Evolutionary conservation across 257 asterid genomes (phyloP).

Genomic region (Echium plantagineum): DNA sequence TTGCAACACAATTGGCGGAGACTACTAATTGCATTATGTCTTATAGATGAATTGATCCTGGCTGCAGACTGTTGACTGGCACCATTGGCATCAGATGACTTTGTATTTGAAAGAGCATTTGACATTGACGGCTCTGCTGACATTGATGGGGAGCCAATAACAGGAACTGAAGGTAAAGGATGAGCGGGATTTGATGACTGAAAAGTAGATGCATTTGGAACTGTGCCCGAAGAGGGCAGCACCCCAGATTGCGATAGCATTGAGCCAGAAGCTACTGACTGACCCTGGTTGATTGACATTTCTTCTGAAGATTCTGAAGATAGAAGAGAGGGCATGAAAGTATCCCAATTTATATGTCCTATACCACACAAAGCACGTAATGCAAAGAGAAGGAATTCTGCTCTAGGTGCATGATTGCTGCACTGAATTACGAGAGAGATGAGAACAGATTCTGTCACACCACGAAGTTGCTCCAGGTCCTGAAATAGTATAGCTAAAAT

Average conservation of each 20-base stretch:
- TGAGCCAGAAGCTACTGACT: conserved; percentile 39
- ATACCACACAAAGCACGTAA: conserved; percentile 60
- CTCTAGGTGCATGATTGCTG: conserved; percentile 85
- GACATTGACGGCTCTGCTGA: conserved; percentile 72
- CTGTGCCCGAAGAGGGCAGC: conserved; percentile 41
- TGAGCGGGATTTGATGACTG: conserved; percentile 80
- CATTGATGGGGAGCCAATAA: conserved; percentile 80
- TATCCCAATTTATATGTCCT: conserved; percentile 81
- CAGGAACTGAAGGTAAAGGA: conserved; percentile 71
- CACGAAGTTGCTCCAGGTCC: conserved; percentile 85
- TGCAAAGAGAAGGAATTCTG: conserved; percentile 87
- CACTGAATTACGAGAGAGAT: conserved; percentile 76
- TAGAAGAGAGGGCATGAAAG: conserved; percentile 82
- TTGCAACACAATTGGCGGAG: conserved; percentile 86
- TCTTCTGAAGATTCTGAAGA: conserved; percentile 80
- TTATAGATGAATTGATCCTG: conserved; percentile 29
- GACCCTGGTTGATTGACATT: conserved; percentile 53
- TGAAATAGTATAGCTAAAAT: conserved; percentile 21
- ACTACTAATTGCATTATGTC: conserved; percentile 67
- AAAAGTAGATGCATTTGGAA: conserved; percentile 44
- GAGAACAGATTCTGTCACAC: conserved; percentile 66
- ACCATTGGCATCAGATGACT: conserved; percentile 48
- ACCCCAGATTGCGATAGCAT: conserved; percentile 61
- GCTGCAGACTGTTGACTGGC: conserved; percentile 41
- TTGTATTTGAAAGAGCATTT: conserved; percentile 51